Base-by-base conservation (phyloP, 225 moss, liverwort and hornwort genomes). In the Lunularia cruciata region DNA sequence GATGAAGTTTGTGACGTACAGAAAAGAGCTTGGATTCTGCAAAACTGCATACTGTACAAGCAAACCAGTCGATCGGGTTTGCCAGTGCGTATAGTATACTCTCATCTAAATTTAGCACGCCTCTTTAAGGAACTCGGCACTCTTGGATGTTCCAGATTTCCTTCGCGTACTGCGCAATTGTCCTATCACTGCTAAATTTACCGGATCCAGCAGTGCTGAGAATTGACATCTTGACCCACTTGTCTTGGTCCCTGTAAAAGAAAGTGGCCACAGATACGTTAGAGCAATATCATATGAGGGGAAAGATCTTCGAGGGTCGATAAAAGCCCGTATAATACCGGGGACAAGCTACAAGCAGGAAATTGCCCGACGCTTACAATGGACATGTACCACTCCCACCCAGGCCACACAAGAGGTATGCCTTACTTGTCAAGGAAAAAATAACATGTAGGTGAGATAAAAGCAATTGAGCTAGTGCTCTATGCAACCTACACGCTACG, bases 121-220 rank as follows among this genome's bases (percentile, higher is more conserved):
- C 47, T 35, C 32, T 20, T 61, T 42, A 77, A 15, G 81, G 81
- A 37, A 82, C 81, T 78, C 74, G 69, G 67, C 75, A 73, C 74
- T 85, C 85, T 75, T 84, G 70, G 34, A 90, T 83, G 67, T 68
- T 83, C 91, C 88, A 91, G 47, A 91, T 88, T 33, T 88, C 83
- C 69, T 80, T 83, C 3, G 88, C 91, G 49, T 88, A 91, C 79
- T 91, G 83, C 0, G 70, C 70, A 60, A 88, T 91, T 3, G 91
- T 88, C 69, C 91, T 76, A 71, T 91, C 91, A 79, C 91, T 91
- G 75, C 91, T 91, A 38, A 91, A 91, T 63, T 83, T 77, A 8
- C 88, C 88, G 56, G 88, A 88, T 53, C 83, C 85, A 45, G 91
- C 86, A 6, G 86, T 88, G 63, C 91, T 91, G 38, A 67, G 60